These are phyloP conservation scores for Cercophora samala DNA, from an alignment of 495 filamentous ascomycete species.

Conservation along the genomic window DNA sequence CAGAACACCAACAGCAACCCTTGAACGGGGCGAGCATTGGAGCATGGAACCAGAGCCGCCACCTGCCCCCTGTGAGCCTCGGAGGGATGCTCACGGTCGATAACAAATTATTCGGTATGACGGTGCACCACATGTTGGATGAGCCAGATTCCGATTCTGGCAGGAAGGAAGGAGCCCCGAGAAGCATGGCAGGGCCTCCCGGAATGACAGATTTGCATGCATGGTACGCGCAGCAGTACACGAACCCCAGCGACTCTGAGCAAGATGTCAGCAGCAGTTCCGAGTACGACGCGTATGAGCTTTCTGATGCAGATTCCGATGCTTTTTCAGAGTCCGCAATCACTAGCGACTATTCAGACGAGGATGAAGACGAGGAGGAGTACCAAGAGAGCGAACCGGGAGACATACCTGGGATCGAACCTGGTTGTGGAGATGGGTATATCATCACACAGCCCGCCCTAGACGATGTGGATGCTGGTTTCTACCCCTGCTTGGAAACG, in stretches of 20 bases:
- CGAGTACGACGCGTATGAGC: conserved; percentile 45
- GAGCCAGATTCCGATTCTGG: conserved; percentile 61
- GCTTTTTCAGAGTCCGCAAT: conserved; percentile 43
- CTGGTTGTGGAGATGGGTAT: conserved; percentile 66
- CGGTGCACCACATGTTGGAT: conserved; percentile 93
- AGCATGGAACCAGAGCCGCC: conserved; percentile 76
- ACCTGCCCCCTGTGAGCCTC: conserved; percentile 84
- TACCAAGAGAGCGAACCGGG: conserved; percentile 58
- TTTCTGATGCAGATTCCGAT: conserved; percentile 58
- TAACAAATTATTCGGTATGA: conserved; percentile 82
- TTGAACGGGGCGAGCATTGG: conserved; percentile 89
- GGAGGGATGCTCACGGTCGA: conserved; percentile 85
- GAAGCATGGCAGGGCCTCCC: conserved; percentile 29
- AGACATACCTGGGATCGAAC: conserved; percentile 77
- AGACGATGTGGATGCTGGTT: conserved; percentile 77
- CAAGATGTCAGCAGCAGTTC: conserved; percentile 34
- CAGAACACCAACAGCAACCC: conserved; percentile 68
- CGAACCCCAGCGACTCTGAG: conserved; percentile 32
- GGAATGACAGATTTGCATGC: conserved; percentile 26
- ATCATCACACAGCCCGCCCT: conserved; percentile 84
- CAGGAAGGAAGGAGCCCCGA: conserved; percentile 20
- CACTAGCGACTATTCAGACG: conserved; percentile 43
- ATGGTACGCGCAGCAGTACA: conserved; percentile 35
- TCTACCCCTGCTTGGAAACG: conserved; percentile 58
- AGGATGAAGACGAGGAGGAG: conserved; percentile 32